Conservation (phyloP, 805 yeast species). For the Jamesozyma jinghongensis region DNA sequence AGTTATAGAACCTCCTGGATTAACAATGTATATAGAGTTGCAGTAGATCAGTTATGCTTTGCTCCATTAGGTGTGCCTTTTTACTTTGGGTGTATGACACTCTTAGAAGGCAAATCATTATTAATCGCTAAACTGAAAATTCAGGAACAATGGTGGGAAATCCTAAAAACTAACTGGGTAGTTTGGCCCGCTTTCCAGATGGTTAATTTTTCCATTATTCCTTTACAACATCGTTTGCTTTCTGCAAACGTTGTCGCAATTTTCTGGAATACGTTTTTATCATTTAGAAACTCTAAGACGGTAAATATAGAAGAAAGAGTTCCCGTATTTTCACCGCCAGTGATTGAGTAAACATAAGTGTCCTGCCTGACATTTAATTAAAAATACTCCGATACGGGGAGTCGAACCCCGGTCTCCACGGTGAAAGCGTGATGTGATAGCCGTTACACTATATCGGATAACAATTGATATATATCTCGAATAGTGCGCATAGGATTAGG, state of each 20-base stretch:
- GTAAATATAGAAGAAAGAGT: slow-evolving; percentile 11
- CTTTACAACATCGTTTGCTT: slow-evolving; percentile 58
- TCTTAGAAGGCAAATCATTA: slow-evolving; percentile 47
- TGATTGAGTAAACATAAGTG: slow-evolving; percentile 34
- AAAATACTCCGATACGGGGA: slow-evolving; percentile 10
- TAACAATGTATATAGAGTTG: slow-evolving; percentile 43
- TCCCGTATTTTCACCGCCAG: slow-evolving; percentile 34
- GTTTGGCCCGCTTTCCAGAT: slow-evolving; percentile 90
- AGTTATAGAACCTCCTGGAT: slow-evolving; percentile 14
- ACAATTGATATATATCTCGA: too few relatives aligned
- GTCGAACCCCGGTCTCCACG: slow-evolving; percentile 14
- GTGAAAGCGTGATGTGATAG: slow-evolving; percentile 13
- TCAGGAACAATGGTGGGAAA: slow-evolving; percentile 49
- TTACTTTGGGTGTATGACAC: slow-evolving; percentile 58
- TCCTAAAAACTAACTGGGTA: slow-evolving; percentile 65
- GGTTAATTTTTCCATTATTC: slow-evolving; percentile 66
- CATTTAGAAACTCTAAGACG: slow-evolving; percentile 44
- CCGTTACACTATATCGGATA: slow-evolving; percentile 12
- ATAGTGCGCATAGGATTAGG: too few relatives aligned
- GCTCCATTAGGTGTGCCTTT: slow-evolving; percentile 73
- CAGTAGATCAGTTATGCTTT: slow-evolving; percentile 63
- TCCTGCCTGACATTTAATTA: not conserved
- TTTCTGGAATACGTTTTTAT: slow-evolving; percentile 77
- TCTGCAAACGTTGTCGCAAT: slow-evolving; percentile 64
- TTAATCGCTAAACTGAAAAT: slow-evolving; percentile 37